phyloP scores from a whole-genome alignment of 148 eudicot species.

The Mesembryanthemum crystallinum region DNA sequence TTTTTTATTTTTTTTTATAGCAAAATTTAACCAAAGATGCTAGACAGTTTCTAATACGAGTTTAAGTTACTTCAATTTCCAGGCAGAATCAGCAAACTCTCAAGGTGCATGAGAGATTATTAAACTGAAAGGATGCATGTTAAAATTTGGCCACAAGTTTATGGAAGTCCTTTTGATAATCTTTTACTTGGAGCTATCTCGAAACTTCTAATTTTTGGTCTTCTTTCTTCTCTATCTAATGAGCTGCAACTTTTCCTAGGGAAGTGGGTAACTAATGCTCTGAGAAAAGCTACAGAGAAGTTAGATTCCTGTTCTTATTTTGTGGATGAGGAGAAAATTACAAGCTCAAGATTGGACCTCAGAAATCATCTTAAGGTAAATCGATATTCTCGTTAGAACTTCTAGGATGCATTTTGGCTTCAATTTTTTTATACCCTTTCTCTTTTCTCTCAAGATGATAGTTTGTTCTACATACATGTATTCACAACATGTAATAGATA shows the following conservation, averaged over 20 bases:
- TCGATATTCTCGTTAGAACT: not conserved
- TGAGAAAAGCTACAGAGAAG: constrained; percentile 26
- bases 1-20: no score
- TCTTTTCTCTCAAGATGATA: not conserved
- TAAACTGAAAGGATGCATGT: constrained; percentile 7
- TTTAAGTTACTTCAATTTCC: not conserved
- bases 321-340: constrained; percentile 18
- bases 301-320: constrained; percentile 21
- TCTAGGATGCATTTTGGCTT: not conserved
- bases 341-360: constrained; percentile 30
- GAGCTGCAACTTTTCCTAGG: constrained; percentile 43
- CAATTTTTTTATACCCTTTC: not conserved
- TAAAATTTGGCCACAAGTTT: not conserved
- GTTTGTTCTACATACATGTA: not conserved
- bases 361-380: constrained; percentile 47
- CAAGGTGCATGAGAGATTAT: not conserved
- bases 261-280: constrained; percentile 34
- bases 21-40: not conserved
- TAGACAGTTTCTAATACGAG: not conserved
- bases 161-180: not conserved
- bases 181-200: not conserved
- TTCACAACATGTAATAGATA: no score
- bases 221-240: constrained; percentile 10
- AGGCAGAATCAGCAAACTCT: not conserved
- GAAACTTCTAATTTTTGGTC: not conserved